Evolutionary conservation across 495 filamentous ascomycete genomes (phyloP), one percentile per base, ranked within the genome.

Genomic region (Hypoxylon subgilvum): DNA sequence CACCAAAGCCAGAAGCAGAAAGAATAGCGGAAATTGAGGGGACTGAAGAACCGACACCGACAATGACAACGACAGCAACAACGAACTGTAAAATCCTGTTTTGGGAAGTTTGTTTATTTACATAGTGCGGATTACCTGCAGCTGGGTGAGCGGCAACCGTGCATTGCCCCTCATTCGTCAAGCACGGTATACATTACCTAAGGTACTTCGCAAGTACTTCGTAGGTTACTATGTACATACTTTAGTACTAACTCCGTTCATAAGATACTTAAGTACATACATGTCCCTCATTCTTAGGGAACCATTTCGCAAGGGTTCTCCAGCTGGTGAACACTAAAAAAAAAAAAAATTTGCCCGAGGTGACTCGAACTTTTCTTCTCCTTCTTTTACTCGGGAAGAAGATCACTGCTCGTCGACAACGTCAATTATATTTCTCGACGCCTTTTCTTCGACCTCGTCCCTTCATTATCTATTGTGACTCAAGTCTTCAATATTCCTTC

Each of bases 361-460:
- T 9, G 4, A 17, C n/a, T 41, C 27, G 6, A 32, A 54, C 69
- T 73, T 78, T 78, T 78, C 75, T 76, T 81, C 76, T 60, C 72
- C 69, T 69, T 76, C 69, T 76, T 72, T 72, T 69, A 76, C 77
- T 86, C 82, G 67, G 82, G 83, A 82, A 80, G 80, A 83, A 84
- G 78, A 72, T 56, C 61, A 69, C 66, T 71, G 76, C 73, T 80
- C 79, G 78, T 74, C 78, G 74, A 75, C 73, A 69, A 58, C n/a
- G 64, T 69, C 71, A 63, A 58, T 70, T 67, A 40, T 66, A 60
- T 61, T 45, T 53, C 49, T 68, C 50, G 67, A 64, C 66, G 68
- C 62, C 63, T 49, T n/a, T n/a, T 71, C 66, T 77, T 73, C 68
- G 64, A 76, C 65, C 65, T 70, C 65, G 49, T 48, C 38, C 17